Percentiles rank a stretch among this genome's conserved stretches.
Evolutionary conservation across 2,329 filamentous ascomycete genomes (phyloP).

Genomic region (Rhynchosporium agropyri): DNA sequence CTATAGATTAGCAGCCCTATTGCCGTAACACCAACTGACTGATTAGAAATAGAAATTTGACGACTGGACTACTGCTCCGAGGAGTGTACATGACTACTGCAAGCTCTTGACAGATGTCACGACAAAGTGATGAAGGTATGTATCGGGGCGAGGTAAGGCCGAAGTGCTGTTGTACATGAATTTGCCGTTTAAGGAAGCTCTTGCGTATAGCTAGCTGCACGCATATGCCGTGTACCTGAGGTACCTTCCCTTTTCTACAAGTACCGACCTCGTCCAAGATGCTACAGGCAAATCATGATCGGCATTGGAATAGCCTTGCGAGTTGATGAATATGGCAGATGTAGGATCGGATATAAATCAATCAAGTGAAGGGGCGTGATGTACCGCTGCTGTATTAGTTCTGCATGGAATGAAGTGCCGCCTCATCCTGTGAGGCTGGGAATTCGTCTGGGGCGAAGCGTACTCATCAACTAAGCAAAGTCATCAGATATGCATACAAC

Average conservation of each 20-base stretch:
- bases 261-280: constrained; percentile 12
- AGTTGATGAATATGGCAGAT: background rate
- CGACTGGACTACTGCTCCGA: background rate
- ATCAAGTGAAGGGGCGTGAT: background rate
- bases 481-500: too few relatives aligned
- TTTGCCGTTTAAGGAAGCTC: too few relatives aligned
- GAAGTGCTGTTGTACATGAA: background rate
- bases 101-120: constrained; percentile 12
- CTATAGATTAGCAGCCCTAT: background rate
- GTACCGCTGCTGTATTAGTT: too few relatives aligned
- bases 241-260: background rate
- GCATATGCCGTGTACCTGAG: constrained; percentile 1
- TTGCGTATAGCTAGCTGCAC: background rate
- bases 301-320: background rate
- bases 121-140: too few relatives aligned
- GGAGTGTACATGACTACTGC: background rate
- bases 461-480: too few relatives aligned
- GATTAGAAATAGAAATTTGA: background rate
- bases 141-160: constrained; percentile 12
- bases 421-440: too few relatives aligned
- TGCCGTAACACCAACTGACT: background rate
- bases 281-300: background rate
- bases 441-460: too few relatives aligned
- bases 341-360: too few relatives aligned
- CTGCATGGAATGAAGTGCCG: too few relatives aligned